Base-by-base conservation (phyloP, 2,329 filamentous ascomycete genomes). In the Hypoxylon sp. region DNA sequence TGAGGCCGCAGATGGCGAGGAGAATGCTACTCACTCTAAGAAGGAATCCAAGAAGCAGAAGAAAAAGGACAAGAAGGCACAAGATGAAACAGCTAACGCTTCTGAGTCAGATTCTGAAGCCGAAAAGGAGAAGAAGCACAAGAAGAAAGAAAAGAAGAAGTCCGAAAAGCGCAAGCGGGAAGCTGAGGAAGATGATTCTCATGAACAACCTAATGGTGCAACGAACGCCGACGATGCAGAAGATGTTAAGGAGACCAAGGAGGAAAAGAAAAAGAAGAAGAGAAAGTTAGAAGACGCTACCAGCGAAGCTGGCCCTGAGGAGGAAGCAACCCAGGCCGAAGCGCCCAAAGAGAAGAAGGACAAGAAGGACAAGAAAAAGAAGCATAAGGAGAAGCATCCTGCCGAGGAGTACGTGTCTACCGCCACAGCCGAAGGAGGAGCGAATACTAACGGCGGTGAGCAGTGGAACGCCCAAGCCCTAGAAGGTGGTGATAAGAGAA, bases 401-500 rank as follows among this genome's bases (percentile, higher is more conserved):
- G 65, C 66, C 17, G 69, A 77, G 45, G 61, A 74, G 23, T 49
- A 65, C 32, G 67, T 67, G 36, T 53, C 70, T 2, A 58, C 71
- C 17, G 65, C 77, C 13, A 76, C 75, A 19, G 69, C 59, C 6
- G 70, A 73, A 41, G 63, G 70, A 5, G 70, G 61, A 63, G 30
- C 67, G 6, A 71, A 73, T 28, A 52, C 73, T 49, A 71, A 75
- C 48, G 72, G 63, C 17, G 76, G 73, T 2, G 84, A 84, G 74
- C 79, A 83, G 68, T 88, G 86, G 86, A 86, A 87, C 66, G 84
- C 87, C 25, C 75, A 79, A 17, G 82, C 79, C 34, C 80, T 89
- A 34, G 83, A 82, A 41, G 87, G 87, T 32, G 85, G 83, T 21
- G 72, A 79, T 17, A 79, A 80, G 52, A 81, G 87, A 11, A 85